These are phyloP conservation scores for Plasmodium reichenowi DNA, from an alignment of 169 alveolate species.

Conservation along the genomic window DNA sequence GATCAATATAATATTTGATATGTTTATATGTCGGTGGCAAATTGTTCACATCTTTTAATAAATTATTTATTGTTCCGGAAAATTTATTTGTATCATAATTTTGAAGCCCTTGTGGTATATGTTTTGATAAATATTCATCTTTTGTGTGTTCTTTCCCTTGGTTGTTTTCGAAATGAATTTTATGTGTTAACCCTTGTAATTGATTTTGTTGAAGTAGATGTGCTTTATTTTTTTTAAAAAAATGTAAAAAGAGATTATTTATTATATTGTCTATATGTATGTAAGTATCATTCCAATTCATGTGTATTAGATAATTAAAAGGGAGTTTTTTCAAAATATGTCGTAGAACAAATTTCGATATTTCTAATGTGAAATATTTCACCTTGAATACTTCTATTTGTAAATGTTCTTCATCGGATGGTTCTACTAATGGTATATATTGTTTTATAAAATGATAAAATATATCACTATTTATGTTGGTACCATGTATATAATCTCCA, in stretches of 20 bases:
- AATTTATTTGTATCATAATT: neutral
- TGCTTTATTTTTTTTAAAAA: neutral
- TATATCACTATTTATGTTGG: neutral
- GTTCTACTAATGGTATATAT: conserved; percentile 5
- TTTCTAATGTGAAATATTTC: conserved; percentile 30
- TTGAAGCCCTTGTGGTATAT: neutral
- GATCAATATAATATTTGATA: conserved; percentile 26
- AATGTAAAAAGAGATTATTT: neutral
- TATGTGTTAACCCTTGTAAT: conserved; percentile 13
- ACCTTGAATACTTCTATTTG: conserved; percentile 16
- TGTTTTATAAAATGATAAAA: conserved; percentile 7
- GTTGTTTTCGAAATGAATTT: neutral
- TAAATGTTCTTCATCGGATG: conserved; percentile 1
- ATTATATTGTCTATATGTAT: conserved; percentile 19
- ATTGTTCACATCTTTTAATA: neutral
- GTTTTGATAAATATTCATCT: neutral
- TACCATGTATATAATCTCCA: too few relatives aligned
- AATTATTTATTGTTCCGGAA: conserved; percentile 1
- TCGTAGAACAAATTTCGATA: conserved; percentile 24
- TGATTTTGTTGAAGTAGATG: neutral
- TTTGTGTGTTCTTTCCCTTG: neutral
- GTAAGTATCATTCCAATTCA: neutral
- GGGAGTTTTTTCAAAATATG: conserved; percentile 30
- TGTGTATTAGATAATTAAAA: neutral
- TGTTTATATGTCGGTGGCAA: neutral